Conservation (phyloP, 345 rosid species). For the Salix suchowensis region DNA sequence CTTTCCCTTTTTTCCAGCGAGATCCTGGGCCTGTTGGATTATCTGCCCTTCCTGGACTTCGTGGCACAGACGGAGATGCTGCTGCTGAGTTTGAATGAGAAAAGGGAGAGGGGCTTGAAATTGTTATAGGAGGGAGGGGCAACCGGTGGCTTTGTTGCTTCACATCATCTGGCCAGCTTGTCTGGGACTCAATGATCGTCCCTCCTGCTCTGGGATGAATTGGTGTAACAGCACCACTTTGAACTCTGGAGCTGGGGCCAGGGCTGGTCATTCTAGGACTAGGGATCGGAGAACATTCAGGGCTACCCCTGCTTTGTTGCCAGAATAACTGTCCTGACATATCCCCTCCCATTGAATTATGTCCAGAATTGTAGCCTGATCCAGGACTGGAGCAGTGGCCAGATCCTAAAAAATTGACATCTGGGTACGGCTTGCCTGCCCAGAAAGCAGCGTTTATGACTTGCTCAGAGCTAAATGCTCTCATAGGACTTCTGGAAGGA, state of each 20-base stretch:
- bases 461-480: slow-evolving; percentile 67
- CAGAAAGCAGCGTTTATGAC: slow-evolving; percentile 59
- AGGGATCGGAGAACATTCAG: slow-evolving; percentile 90
- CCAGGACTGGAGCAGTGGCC: slow-evolving; percentile 99
- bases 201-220: slow-evolving; percentile 90
- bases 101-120: slow-evolving; percentile 69
- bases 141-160: slow-evolving; percentile 81
- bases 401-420: slow-evolving; percentile 70
- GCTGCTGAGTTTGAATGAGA: slow-evolving; percentile 86
- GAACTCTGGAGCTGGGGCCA: slow-evolving; percentile 94
- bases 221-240: slow-evolving; percentile 98
- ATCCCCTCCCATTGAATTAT: slow-evolving; percentile 93
- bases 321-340: slow-evolving; percentile 81
- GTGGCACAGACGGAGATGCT: slow-evolving; percentile 88
- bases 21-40: slow-evolving; percentile 60
- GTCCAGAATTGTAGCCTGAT: slow-evolving; percentile 93
- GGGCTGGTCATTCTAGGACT: slow-evolving; percentile 98
- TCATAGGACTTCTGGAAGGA: slow-evolving; percentile 95
- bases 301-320: slow-evolving; percentile 93
- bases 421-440: slow-evolving; percentile 63
- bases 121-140: slow-evolving; percentile 81
- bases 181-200: slow-evolving; percentile 56
- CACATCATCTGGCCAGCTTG: slow-evolving; percentile 68
- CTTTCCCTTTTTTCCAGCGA: slow-evolving; percentile 74
- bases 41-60: slow-evolving; percentile 91